A percentile compares a stretch with the other conserved stretches of the same genome.
Conservation (phyloP, 106 monocot genomes). For the Dioscorea zingiberensis region DNA sequence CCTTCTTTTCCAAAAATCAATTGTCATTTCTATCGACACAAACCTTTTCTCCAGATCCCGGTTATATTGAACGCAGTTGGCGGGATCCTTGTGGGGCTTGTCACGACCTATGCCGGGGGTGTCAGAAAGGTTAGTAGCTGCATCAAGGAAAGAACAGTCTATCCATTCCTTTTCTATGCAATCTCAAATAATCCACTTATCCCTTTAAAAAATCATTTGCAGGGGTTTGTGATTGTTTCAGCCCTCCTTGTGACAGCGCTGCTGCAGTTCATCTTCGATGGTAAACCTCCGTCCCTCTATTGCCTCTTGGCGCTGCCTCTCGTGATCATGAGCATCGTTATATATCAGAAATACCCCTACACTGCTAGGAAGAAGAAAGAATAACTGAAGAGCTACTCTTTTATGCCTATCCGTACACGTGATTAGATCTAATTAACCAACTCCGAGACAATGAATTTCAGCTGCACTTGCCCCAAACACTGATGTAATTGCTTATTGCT, state of each 20-base stretch:
- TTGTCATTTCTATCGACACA: not conserved
- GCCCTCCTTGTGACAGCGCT: conserved; percentile 88
- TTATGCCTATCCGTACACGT: no score
- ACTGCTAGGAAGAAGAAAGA: conserved; percentile 47
- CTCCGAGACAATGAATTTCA: no score
- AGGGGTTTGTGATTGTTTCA: conserved; percentile 96
- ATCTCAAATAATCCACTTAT: not conserved
- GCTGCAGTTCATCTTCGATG: conserved; percentile 88
- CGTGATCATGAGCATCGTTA: conserved; percentile 67
- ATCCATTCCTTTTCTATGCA: no score
- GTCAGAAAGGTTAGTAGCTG: conserved; percentile 61
- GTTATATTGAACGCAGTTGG: conserved; percentile 76
- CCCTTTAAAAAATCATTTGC: conserved; percentile 6
- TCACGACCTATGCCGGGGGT: conserved; percentile 84
- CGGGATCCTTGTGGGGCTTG: conserved; percentile 94
- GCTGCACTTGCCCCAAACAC: no score
- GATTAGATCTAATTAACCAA: no score
- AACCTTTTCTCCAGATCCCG: conserved; percentile 54
- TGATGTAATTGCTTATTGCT: no score
- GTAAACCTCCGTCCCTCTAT: conserved; percentile 66
- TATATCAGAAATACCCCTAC: conserved; percentile 93
- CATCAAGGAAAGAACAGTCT: no score
- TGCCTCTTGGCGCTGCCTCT: conserved; percentile 81
- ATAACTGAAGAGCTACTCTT: conserved; percentile 12
- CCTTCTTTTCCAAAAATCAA: not conserved